Evolutionary conservation across 2,329 filamentous ascomycete genomes (phyloP).

Genomic region (Penicillium paneum): DNA sequence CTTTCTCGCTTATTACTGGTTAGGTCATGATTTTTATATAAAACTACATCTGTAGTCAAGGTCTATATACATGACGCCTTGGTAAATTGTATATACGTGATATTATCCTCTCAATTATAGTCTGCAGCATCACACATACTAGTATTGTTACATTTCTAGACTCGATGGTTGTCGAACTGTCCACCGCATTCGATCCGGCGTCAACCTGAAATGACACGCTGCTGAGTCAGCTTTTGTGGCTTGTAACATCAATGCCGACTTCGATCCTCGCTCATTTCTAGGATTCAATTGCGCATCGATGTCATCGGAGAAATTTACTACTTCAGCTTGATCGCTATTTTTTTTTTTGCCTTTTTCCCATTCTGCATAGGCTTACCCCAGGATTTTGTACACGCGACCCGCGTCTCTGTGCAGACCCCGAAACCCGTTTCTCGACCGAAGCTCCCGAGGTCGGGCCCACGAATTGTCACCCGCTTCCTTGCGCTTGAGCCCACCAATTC

Average conservation of each 20-base stretch:
- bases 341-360: conserved; percentile 6
- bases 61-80: neutral
- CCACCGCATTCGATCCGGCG: neutral
- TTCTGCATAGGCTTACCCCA: conserved; percentile 5
- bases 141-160: neutral
- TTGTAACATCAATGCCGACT: conserved; percentile 4
- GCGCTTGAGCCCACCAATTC: neutral
- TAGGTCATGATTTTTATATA: neutral
- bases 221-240: conserved; percentile 8
- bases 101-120: neutral
- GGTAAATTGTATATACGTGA: neutral
- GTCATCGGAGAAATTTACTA: neutral
- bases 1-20: neutral
- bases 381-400: neutral
- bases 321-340: neutral
- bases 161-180: neutral
- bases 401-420: neutral
- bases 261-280: conserved; percentile 4
- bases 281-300: conserved; percentile 4
- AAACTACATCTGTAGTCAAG: no score
- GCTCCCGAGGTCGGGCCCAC: conserved; percentile 1
- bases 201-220: neutral
- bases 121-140: neutral
- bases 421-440: conserved; percentile 4
- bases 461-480: conserved; percentile 1